Evolutionary conservation across 2,329 filamentous ascomycete genomes (phyloP).

Genomic region (Exophiala bonariae): DNA sequence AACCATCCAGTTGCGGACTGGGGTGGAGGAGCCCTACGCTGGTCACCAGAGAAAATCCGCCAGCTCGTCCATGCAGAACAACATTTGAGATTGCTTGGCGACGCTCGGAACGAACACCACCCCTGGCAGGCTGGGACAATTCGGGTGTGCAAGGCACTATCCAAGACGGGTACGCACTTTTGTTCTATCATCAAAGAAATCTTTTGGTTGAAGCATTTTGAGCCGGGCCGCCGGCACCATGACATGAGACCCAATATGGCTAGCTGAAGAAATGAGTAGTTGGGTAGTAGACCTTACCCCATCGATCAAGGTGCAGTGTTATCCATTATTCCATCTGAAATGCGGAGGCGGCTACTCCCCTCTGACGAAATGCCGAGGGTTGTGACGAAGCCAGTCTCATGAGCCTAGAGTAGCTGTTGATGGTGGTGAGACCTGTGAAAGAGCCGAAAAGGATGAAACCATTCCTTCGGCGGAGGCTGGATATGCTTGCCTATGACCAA

Average conservation of each 20-base stretch:
- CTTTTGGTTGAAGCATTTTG: not conserved
- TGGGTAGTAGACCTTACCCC: not conserved
- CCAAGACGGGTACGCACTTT: too few species aligned
- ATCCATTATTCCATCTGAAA: conserved; percentile 8
- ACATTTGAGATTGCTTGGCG: too few species aligned
- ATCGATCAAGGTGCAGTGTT: not conserved
- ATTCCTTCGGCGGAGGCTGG: not conserved
- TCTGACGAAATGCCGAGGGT: not conserved
- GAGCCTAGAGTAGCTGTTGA: not conserved
- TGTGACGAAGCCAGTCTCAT: not conserved
- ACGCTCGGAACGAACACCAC: too few species aligned
- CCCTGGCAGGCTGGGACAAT: too few species aligned
- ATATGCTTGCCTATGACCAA: not conserved
- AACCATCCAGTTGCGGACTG: not conserved
- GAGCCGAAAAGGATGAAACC: not conserved
- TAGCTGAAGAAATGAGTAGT: not conserved
- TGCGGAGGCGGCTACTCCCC: conserved; percentile 20
- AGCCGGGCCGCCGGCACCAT: not conserved
- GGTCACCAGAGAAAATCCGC: not conserved
- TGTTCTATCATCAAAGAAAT: too few species aligned
- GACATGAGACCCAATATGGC: not conserved
- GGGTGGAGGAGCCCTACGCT: not conserved
- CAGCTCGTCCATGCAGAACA: not conserved
- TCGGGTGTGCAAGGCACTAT: too few species aligned
- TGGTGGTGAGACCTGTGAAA: not conserved